Percentiles rank a stretch among this genome's conserved stretches.
Evolutionary conservation across 306 rosid genomes (phyloP).

Genomic region (Citrullus amarus): DNA sequence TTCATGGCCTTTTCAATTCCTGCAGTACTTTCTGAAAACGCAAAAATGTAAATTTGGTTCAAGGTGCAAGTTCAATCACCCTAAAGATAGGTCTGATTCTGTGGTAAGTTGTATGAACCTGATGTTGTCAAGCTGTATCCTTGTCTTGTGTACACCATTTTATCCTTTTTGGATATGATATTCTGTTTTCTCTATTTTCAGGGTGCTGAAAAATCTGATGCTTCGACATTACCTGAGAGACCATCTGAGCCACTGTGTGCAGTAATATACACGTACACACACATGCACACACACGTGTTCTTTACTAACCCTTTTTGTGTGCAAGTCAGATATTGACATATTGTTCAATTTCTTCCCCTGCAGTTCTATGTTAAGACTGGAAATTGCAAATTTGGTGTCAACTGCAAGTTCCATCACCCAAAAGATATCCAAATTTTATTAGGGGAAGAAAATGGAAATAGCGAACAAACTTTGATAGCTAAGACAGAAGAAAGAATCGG

Average conservation of each 20-base stretch:
- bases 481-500: slow-evolving; percentile 27
- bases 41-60: slow-evolving; percentile 92
- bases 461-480: slow-evolving; percentile 26
- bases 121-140: slow-evolving; percentile 6
- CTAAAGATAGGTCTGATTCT: slow-evolving; percentile 32
- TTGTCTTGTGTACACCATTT: background rate
- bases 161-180: slow-evolving; percentile 3
- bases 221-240: slow-evolving; percentile 67
- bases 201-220: slow-evolving; percentile 53
- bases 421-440: slow-evolving; percentile 59
- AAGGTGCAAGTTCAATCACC: slow-evolving; percentile 92
- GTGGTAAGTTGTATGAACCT: slow-evolving; percentile 17
- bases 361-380: slow-evolving; percentile 98
- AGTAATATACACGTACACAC: slow-evolving; percentile 39
- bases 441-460: slow-evolving; percentile 33
- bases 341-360: slow-evolving; percentile 5
- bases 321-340: background rate
- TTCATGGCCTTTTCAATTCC: background rate
- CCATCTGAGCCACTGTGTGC: slow-evolving; percentile 76
- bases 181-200: slow-evolving; percentile 11
- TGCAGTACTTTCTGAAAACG: slow-evolving; percentile 84
- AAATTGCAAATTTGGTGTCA: slow-evolving; percentile 64
- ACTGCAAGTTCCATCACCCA: slow-evolving; percentile 91
- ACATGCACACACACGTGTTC: slow-evolving; percentile 7
- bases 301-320: background rate